Evolutionary conservation across 2,329 filamentous ascomycete genomes (phyloP).

Genomic region (Paramyrothecium sp.): DNA sequence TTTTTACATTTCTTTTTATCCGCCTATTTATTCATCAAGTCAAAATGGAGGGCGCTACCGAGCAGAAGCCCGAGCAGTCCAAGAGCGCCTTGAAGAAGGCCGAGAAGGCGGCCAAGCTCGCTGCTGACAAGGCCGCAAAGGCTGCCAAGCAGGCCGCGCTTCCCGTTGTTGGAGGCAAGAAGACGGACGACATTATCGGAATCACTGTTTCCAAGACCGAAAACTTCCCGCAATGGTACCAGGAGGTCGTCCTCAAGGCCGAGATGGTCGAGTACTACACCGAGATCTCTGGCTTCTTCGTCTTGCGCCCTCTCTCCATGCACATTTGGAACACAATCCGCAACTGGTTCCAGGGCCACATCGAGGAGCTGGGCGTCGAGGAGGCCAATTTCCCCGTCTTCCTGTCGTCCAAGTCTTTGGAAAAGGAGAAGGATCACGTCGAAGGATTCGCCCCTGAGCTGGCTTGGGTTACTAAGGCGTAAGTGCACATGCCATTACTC

Average conservation of each 20-base stretch:
- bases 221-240: slow-evolving; percentile 94
- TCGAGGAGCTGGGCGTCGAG: slow-evolving; percentile 88
- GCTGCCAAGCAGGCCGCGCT: slow-evolving; percentile 53
- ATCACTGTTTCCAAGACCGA: slow-evolving; percentile 83
- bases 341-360: slow-evolving; percentile 69
- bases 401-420: slow-evolving; percentile 84
- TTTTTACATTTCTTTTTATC: not conserved
- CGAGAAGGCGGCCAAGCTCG: slow-evolving; percentile 61
- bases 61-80: slow-evolving; percentile 38
- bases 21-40: not conserved
- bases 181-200: slow-evolving; percentile 71
- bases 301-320: slow-evolving; percentile 73
- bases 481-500: slow-evolving; percentile 28
- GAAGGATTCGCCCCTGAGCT: slow-evolving; percentile 97
- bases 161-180: slow-evolving; percentile 57
- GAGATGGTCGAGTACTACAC: slow-evolving; percentile 96
- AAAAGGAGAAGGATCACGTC: slow-evolving; percentile 90
- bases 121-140: slow-evolving; percentile 61
- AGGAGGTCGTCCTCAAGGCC: slow-evolving; percentile 94
- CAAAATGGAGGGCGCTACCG: slow-evolving; percentile 21
- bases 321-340: slow-evolving; percentile 66
- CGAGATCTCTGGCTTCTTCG: slow-evolving; percentile 96
- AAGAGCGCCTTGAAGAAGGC: slow-evolving; percentile 67
- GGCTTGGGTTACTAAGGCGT: slow-evolving; percentile 85
- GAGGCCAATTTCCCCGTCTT: slow-evolving; percentile 98